phyloP scores from a whole-genome alignment of 208 protist species.

The Leishmania aethiopica region DNA sequence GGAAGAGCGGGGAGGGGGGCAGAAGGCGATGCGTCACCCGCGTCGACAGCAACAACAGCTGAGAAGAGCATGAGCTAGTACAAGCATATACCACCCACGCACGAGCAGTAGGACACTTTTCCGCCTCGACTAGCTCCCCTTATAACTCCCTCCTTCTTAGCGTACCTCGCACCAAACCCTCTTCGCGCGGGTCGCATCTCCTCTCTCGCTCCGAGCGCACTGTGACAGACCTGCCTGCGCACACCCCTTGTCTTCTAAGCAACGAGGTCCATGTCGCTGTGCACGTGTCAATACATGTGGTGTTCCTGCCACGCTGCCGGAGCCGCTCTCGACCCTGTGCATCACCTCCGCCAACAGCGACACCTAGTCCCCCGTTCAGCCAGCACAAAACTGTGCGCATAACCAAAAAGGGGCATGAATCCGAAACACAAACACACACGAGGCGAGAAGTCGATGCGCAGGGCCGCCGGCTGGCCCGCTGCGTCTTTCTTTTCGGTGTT shows the following conservation, averaged over 20 bases:
- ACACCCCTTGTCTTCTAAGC: not conserved
- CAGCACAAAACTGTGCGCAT: not conserved
- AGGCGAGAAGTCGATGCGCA: too few species aligned
- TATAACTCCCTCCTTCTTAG: not conserved
- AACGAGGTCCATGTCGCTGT: not conserved
- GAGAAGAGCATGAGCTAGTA: not conserved
- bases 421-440: not conserved
- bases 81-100: slow-evolving; percentile 14
- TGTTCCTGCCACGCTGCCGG: not conserved
- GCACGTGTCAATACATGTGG: not conserved
- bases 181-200: not conserved
- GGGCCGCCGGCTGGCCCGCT: too few species aligned
- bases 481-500: not conserved
- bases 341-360: not conserved
- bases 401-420: not conserved
- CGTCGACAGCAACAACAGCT: not conserved
- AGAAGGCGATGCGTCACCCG: not conserved
- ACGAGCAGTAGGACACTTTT: not conserved
- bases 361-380: not conserved
- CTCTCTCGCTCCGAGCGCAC: not conserved
- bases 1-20: not conserved
- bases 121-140: not conserved
- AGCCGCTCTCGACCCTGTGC: not conserved
- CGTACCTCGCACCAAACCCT: not conserved
- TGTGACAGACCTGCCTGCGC: not conserved